Evolutionary conservation across 768 basidiomycete genomes (phyloP).

Genomic region (Trametes punicea): DNA sequence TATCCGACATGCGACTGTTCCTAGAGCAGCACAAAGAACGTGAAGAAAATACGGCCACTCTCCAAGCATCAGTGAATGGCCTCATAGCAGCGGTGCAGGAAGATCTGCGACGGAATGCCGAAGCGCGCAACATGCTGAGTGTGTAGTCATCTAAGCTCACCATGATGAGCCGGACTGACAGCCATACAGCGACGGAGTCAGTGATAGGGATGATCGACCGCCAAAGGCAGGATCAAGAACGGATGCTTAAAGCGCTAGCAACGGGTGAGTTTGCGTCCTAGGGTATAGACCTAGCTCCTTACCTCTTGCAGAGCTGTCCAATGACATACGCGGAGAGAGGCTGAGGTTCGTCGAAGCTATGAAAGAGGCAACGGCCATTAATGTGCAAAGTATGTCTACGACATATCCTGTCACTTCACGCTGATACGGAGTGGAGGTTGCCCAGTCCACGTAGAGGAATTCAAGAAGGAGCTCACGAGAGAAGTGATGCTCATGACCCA

Average conservation of each 20-base stretch:
- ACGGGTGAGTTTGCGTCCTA: constrained; percentile 55
- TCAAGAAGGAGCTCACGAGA: constrained; percentile 74
- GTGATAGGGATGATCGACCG: constrained; percentile 61
- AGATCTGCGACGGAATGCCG: constrained; percentile 36
- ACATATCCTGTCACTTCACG: not conserved
- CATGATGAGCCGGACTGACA: not conserved
- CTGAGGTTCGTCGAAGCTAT: constrained; percentile 91
- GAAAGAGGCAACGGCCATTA: constrained; percentile 88
- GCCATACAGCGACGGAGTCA: constrained; percentile 47
- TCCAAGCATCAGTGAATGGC: constrained; percentile 36
- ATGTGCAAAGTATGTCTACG: constrained; percentile 58
- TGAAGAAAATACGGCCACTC: constrained; percentile 28
- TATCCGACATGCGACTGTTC: constrained; percentile 35
- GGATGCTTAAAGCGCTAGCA: constrained; percentile 61
- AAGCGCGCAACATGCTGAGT: constrained; percentile 41
- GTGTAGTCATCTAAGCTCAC: constrained; percentile 11
- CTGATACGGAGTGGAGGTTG: constrained; percentile 13
- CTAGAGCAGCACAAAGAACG: constrained; percentile 33
- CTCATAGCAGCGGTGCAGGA: constrained; percentile 40
- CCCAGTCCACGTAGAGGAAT: constrained; percentile 80
- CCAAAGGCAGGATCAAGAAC: constrained; percentile 72
- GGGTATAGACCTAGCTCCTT: not conserved
- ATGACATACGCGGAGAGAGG: constrained; percentile 83
- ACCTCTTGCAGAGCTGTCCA: constrained; percentile 57
- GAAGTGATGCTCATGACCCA: constrained; percentile 74